A percentile compares a stretch with the other conserved stretches of the same genome.
Evolutionary conservation across 805 yeast genomes (phyloP).

Genomic region (Candida endomychidarum): DNA sequence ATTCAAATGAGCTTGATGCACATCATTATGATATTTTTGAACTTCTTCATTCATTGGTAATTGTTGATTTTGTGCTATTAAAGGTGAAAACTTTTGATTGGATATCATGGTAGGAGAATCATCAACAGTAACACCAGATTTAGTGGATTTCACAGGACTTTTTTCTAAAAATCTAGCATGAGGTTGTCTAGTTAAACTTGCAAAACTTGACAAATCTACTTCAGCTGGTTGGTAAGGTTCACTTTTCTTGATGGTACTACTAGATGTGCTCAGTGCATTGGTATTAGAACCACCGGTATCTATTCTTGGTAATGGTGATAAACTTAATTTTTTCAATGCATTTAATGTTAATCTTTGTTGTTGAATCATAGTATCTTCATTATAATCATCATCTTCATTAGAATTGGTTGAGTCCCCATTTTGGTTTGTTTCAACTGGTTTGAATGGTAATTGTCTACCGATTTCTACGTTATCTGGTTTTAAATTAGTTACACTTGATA

Average conservation of each 20-base stretch:
- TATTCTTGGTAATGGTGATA: constrained; percentile 40
- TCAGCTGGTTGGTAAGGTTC: constrained; percentile 48
- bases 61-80: not conserved
- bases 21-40: constrained; percentile 19
- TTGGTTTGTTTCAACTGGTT: constrained; percentile 9
- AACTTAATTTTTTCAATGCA: constrained; percentile 43
- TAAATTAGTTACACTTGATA: constrained; percentile 35
- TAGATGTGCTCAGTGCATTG: not conserved
- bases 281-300: constrained; percentile 14
- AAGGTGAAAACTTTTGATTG: constrained; percentile 5
- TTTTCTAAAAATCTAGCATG: not conserved
- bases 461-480: constrained; percentile 36
- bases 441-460: constrained; percentile 43
- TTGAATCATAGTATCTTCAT: constrained; percentile 35
- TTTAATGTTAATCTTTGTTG: constrained; percentile 44
- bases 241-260: constrained; percentile 5
- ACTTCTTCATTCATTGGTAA: constrained; percentile 6
- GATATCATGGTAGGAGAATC: constrained; percentile 5
- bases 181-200: constrained; percentile 46
- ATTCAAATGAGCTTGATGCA: constrained; percentile 17
- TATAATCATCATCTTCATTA: constrained; percentile 27
- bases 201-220: constrained; percentile 44
- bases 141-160: constrained; percentile 2
- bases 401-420: constrained; percentile 2
- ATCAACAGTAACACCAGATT: not conserved